These are phyloP conservation scores for Bremia lactucae DNA, from an alignment of 352 stramenopile species.

Conservation along the genomic window DNA sequence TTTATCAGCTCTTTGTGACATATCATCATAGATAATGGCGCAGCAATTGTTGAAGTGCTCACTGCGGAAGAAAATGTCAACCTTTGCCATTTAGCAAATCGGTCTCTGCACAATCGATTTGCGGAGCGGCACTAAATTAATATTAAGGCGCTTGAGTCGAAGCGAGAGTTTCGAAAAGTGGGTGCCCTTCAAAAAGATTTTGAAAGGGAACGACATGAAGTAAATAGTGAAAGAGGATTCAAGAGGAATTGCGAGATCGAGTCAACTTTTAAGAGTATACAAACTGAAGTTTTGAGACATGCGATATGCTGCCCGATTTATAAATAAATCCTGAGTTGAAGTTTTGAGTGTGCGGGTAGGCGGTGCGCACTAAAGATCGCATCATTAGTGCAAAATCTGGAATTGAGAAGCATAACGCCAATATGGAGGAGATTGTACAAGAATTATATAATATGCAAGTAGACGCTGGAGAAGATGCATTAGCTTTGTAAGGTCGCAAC, in stretches of 20 bases:
- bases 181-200: constrained; percentile 78
- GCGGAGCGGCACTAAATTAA: constrained; percentile 81
- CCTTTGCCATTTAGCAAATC: constrained; percentile 72
- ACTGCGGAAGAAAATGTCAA: constrained; percentile 78
- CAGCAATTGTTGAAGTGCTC: constrained; percentile 61
- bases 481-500: constrained; percentile 90
- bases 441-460: constrained; percentile 92
- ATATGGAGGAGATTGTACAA: constrained; percentile 92
- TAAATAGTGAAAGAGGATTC: constrained; percentile 95
- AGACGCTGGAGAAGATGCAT: constrained; percentile 91
- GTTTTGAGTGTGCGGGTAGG: too few species aligned
- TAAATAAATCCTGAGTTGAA: too few species aligned
- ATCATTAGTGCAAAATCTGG: constrained; percentile 80
- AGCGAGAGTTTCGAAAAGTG: constrained; percentile 78
- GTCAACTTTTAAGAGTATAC: constrained; percentile 84
- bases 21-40: constrained; percentile 40
- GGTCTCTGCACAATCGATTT: constrained; percentile 84
- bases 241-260: constrained; percentile 85
- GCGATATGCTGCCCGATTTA: too few species aligned
- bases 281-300: too few species aligned
- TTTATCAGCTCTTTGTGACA: not conserved
- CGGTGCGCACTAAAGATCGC: constrained; percentile 87
- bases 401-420: constrained; percentile 87
- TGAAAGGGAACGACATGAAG: constrained; percentile 77
- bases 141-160: constrained; percentile 82